Percentiles rank a stretch among this genome's conserved stretches.
Evolutionary conservation across 192 early-diverging fungal species (phyloP).

Genomic region (Chytriomyces hyalinus): DNA sequence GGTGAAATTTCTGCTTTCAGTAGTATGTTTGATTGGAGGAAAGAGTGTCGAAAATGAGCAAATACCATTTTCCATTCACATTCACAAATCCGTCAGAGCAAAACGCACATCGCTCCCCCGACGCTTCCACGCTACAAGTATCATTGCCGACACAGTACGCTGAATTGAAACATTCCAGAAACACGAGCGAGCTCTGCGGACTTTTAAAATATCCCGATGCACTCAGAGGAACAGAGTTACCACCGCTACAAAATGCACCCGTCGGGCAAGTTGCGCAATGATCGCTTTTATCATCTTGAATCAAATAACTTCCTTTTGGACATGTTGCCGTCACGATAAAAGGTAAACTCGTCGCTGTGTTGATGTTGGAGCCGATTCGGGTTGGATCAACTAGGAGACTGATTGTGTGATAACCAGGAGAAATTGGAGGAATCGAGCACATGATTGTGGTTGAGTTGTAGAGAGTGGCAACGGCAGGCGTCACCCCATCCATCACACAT

Average conservation of each 20-base stretch:
- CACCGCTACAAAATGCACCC: constrained; percentile 5
- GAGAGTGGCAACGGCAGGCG: background rate
- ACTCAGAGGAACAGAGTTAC: background rate
- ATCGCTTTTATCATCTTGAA: background rate
- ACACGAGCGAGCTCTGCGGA: background rate
- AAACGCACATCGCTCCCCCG: constrained; percentile 23
- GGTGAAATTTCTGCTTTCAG: no score
- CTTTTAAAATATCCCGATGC: constrained; percentile 9
- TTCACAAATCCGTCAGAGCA: constrained; percentile 31
- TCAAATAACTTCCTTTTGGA: constrained; percentile 9
- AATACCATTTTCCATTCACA: constrained; percentile 10
- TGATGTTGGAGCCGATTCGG: background rate
- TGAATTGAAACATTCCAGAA: constrained; percentile 21
- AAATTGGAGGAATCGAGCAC: background rate
- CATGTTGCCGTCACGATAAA: constrained; percentile 11
- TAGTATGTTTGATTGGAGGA: no score
- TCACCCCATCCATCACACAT: constrained; percentile 14
- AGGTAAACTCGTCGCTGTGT: background rate
- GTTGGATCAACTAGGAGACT: background rate
- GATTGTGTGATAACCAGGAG: background rate
- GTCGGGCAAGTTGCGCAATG: constrained; percentile 6
- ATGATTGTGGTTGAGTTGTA: background rate
- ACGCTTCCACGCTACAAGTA: constrained; percentile 16
- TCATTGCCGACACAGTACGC: constrained; percentile 18
- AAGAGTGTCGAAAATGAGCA: no score